Base-by-base conservation (phyloP, 352 stramenopile species). In the Globisporangium nunn region DNA sequence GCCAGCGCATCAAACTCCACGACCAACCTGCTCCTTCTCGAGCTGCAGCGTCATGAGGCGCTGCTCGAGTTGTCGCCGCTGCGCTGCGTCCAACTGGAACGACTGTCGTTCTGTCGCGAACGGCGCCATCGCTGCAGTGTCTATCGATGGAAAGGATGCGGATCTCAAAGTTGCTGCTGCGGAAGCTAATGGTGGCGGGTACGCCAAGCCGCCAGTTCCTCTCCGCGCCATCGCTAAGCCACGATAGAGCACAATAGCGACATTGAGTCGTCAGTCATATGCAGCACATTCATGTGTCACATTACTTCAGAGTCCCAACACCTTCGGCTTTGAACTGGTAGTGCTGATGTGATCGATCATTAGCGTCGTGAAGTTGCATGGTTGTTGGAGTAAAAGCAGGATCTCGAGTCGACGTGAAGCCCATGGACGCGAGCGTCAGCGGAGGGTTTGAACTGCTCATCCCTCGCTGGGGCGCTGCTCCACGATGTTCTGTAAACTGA, bases 51-150 rank as follows among this genome's bases (percentile, higher is more conserved):
- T 59, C 62, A 82, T 64, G 4, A 82, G 63, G 14, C 66, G 62
- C 17, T 74, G 61, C 52, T 82, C 70, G n/a, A 79, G 58, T n/a
- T 79, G 65, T 2, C 70, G 70, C 29, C 63, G 68, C 28, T 73
- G 56, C 5, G 71, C 48, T 4, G 72, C 64, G 33, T 79, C 70
- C 29, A 71, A 63, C 8, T 75, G 68, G 12, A 77, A 62, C 43
- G 66, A 59, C 50, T 82, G 73, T 41, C 73, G 77, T 17, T 82
- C 72, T 2, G 68, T 74, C 6, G 70, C 70, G 48, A 77, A 79
- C 1, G 73, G 70, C 11, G 62, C 65, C 17, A 14, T 54, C 23
- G 29, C 58, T 11, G 49, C 30, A 14, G 15, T 7, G 8, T 57
- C 57, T 15, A 44, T 35, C 1, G 58, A 39, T 10, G 51, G 58